Evolutionary conservation across 768 basidiomycete species (phyloP).

Genomic region (Psilocybe sp.): DNA sequence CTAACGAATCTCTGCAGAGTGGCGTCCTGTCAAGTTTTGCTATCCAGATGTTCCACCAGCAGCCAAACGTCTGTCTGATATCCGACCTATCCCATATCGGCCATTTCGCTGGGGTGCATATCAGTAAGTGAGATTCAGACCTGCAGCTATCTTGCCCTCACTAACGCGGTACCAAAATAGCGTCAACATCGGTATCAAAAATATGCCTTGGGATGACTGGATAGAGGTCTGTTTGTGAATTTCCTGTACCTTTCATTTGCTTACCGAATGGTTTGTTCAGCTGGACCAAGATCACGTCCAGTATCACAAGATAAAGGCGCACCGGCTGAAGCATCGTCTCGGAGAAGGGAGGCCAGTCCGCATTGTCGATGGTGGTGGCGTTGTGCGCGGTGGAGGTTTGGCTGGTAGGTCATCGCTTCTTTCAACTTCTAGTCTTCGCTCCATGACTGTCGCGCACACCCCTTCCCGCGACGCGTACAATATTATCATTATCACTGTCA

Average conservation of each 20-base stretch:
- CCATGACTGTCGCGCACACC: background rate
- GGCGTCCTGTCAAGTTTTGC: constrained; percentile 47
- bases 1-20: constrained; percentile 33
- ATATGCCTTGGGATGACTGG: constrained; percentile 72
- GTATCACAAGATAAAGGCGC: constrained; percentile 57
- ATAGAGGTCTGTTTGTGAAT: constrained; percentile 48
- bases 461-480: background rate
- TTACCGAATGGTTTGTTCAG: constrained; percentile 24
- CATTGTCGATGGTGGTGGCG: constrained; percentile 39
- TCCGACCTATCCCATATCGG: constrained; percentile 60
- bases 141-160: background rate
- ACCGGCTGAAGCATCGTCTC: constrained; percentile 52
- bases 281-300: constrained; percentile 54
- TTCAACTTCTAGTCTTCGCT: background rate
- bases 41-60: constrained; percentile 50
- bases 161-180: constrained; percentile 25
- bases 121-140: constrained; percentile 41
- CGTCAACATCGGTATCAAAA: constrained; percentile 67
- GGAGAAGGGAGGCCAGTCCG: constrained; percentile 35
- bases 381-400: constrained; percentile 33
- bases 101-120: constrained; percentile 64
- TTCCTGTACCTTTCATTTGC: background rate
- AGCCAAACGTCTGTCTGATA: constrained; percentile 34
- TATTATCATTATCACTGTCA: background rate
- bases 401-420: constrained; percentile 29